Base-by-base conservation (phyloP, 805 yeast genomes). In the Ogataea methanolica region DNA sequence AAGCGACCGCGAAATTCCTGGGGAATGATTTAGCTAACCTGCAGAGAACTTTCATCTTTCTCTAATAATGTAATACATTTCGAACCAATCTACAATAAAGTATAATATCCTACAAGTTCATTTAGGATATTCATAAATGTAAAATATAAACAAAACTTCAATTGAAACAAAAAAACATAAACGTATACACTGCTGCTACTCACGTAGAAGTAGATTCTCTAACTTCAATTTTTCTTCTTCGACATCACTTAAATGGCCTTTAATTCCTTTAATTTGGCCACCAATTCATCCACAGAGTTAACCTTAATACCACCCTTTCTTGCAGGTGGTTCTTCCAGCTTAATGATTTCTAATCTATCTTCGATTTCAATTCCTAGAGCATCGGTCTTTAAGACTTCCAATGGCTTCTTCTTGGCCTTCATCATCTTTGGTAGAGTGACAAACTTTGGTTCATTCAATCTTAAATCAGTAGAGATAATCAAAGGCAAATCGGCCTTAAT, bases 321-420 rank as follows among this genome's bases (percentile, higher is more conserved):
- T 40, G 75, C 74, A 19, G 91, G 82, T 23, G 99, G 99, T 65
- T 94, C 97, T 57, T 82, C 82, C 15, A 94, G 84, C 62, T 82
- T 79, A 49, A 88, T 61, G 3, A 82, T 73, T 62, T 87, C 82
- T 50, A 91, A 69, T 59, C 92, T 79, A 35, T 79, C 76, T 33
- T 78, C 66, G 11, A 81, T 62, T 39, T 83, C 86, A 33, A 85
- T 75, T n/a, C 83, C 86, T 50, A 88, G 78, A 57, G 87, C 95
- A n/a, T 62, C 72, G 19, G 83, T 68, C 71, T 77, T 69, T 67
- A 79, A 66, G 61, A 80, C 74, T 57, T 82, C 88, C 65, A 91
- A 74, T 4, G 96, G 96, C 75, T 89, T 91, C 80, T 91, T 91
- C 75, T 94, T 94, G 47, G 98, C 98, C 75, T 94, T 94, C 98